Conservation (phyloP, 352 stramenopile genomes). For the Thraustochytrium striatum region DNA sequence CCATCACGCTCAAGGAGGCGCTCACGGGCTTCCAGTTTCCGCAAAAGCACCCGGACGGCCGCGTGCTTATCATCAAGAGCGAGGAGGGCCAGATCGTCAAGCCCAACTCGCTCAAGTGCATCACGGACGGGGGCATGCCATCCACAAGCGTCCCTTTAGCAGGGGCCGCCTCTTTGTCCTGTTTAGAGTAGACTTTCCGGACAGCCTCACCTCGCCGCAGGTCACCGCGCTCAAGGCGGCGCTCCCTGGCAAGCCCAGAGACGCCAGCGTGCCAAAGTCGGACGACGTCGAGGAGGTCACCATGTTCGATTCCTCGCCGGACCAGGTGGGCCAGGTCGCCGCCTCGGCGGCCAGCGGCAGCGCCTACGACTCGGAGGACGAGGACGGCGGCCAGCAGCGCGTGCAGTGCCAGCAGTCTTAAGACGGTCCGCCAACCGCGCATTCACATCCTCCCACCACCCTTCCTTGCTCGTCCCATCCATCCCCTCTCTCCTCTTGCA, state of each 20-base stretch:
- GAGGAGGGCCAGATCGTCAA: slow-evolving; percentile 58
- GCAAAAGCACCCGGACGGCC: slow-evolving; percentile 63
- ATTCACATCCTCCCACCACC: too few species aligned
- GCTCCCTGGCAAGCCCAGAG: slow-evolving; percentile 3
- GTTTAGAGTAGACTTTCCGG: slow-evolving; percentile 94
- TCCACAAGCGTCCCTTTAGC: slow-evolving; percentile 89
- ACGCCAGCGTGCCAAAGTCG: neutral
- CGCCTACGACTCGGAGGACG: slow-evolving; percentile 48
- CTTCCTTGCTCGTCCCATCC: too few species aligned
- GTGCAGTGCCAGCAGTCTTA: slow-evolving; percentile 54
- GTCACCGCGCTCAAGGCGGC: slow-evolving; percentile 33
- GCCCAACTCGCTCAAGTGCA: slow-evolving; percentile 83
- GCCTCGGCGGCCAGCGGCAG: slow-evolving; percentile 4
- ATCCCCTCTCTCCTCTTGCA: too few species aligned
- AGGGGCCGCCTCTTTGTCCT: slow-evolving; percentile 96
- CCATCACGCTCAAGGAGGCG: slow-evolving; percentile 55
- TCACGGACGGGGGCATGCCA: slow-evolving; percentile 95
- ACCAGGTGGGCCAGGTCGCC: slow-evolving; percentile 48
- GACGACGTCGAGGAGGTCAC: slow-evolving; percentile 46
- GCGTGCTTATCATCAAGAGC: slow-evolving; percentile 50
- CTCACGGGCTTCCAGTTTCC: slow-evolving; percentile 67
- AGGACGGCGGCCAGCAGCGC: slow-evolving; percentile 43
- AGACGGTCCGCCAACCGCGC: neutral
- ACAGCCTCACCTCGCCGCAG: slow-evolving; percentile 63
- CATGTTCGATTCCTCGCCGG: slow-evolving; percentile 42